A percentile compares a stretch with the other conserved stretches of the same genome.
Evolutionary conservation across 2,329 filamentous ascomycete species (phyloP).

Genomic region (Byssochlamys sp.): DNA sequence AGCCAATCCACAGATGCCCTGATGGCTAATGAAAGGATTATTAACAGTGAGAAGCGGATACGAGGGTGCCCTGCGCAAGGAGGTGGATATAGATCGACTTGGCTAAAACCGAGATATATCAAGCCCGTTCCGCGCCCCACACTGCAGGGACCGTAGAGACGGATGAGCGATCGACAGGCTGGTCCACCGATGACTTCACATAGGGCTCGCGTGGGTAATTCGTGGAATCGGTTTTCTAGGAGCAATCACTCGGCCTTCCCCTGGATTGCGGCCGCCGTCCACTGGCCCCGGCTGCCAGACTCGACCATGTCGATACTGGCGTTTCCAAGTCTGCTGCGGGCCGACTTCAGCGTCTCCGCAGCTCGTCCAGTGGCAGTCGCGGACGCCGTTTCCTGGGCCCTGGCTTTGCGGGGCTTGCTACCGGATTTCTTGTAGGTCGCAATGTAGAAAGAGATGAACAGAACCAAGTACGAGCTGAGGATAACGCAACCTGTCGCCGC

Average conservation of each 20-base stretch:
- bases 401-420: conserved; percentile 45
- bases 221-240: background rate
- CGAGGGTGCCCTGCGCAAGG: background rate
- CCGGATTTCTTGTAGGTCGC: conserved; percentile 68
- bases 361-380: conserved; percentile 10
- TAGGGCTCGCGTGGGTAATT: background rate
- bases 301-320: conserved; percentile 9
- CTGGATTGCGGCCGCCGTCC: conserved; percentile 3
- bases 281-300: conserved; percentile 6
- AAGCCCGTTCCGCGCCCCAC: background rate
- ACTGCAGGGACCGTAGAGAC: background rate
- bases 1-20: background rate
- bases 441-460: conserved; percentile 92
- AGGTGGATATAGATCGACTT: background rate
- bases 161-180: background rate
- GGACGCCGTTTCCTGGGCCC: conserved; percentile 56
- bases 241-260: background rate
- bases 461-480: conserved; percentile 77
- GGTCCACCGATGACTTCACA: background rate
- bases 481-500: conserved; percentile 79
- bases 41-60: background rate
- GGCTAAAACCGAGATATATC: background rate
- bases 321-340: conserved; percentile 7
- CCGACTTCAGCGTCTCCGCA: conserved; percentile 12
- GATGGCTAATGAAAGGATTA: background rate